Evolutionary conservation across 208 protist species (phyloP).

Genomic region (Crithidia bombi): DNA sequence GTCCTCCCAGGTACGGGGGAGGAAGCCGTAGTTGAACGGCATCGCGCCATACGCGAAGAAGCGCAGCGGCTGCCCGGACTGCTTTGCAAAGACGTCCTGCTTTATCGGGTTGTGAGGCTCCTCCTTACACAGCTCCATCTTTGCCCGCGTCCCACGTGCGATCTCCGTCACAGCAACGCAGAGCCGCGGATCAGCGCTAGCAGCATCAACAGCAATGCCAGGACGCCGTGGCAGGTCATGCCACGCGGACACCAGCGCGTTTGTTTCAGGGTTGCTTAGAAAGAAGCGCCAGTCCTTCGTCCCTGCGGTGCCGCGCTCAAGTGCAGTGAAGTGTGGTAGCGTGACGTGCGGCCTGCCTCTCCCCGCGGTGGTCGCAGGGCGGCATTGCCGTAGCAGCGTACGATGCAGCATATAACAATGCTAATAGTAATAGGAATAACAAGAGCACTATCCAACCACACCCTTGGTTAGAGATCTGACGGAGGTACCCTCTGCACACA

Average conservation of each 20-base stretch:
- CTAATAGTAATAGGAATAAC: too few species aligned
- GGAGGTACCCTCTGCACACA: too few species aligned
- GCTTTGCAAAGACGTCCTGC: conserved; percentile 83
- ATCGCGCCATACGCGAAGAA: conserved; percentile 88
- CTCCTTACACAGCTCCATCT: conserved; percentile 93
- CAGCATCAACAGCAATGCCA: not conserved
- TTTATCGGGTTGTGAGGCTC: conserved; percentile 92
- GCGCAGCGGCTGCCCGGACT: conserved; percentile 65
- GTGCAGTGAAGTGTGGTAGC: conserved; percentile 21
- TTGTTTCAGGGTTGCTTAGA: conserved; percentile 29
- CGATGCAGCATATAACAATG: too few species aligned
- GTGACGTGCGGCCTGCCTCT: not conserved
- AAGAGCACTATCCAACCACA: too few species aligned
- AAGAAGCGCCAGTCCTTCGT: conserved; percentile 72
- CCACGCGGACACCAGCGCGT: conserved; percentile 57
- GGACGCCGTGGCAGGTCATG: conserved; percentile 67
- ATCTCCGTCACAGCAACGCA: conserved; percentile 89
- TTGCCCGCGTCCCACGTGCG: conserved; percentile 85
- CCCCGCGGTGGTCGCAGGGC: not conserved
- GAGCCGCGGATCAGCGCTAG: conserved; percentile 35
- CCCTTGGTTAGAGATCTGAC: too few species aligned
- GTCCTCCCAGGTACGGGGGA: conserved; percentile 95
- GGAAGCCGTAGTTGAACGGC: conserved; percentile 96
- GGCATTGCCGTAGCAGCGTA: too few species aligned
- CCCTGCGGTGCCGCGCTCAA: conserved; percentile 19